Evolutionary conservation across 192 early-diverging fungal genomes (phyloP).

Genomic region (Jimgerdemannia lactiflua): DNA sequence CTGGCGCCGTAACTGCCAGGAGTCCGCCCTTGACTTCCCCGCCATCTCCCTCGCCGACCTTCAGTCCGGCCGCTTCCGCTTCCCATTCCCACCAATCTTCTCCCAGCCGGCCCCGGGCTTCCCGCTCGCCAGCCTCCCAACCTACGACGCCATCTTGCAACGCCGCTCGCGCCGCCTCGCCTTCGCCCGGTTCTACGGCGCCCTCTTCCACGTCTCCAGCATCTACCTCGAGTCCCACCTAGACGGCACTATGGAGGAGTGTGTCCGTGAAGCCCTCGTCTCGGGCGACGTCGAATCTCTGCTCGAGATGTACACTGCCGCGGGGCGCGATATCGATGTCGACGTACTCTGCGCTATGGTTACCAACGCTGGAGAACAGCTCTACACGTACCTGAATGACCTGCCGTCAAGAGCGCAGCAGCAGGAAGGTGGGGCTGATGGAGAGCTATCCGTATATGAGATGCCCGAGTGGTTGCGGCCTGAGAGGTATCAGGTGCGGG

Average conservation of each 20-base stretch:
- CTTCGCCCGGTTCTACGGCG: conserved; percentile 31
- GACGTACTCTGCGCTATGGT: conserved; percentile 30
- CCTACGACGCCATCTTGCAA: neutral
- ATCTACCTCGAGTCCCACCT: conserved; percentile 32
- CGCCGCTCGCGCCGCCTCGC: conserved; percentile 5
- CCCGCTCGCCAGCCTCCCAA: neutral
- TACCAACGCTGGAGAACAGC: conserved; percentile 24
- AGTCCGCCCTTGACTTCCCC: neutral
- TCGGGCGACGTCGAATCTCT: conserved; percentile 27
- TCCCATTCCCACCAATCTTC: neutral
- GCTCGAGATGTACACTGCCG: conserved; percentile 20
- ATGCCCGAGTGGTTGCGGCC: conserved; percentile 35
- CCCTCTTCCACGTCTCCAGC: conserved; percentile 26
- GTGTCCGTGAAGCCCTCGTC: conserved; percentile 29
- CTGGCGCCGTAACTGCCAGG: conserved; percentile 25
- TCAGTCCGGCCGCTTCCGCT: neutral
- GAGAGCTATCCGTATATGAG: conserved; percentile 1
- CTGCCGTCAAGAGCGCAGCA: conserved; percentile 14
- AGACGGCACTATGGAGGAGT: conserved; percentile 34
- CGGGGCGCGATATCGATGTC: conserved; percentile 19
- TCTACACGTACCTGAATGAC: conserved; percentile 21
- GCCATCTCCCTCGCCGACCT: neutral
- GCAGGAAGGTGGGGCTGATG: conserved; percentile 1
- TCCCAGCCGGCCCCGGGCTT: neutral
- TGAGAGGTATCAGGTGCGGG: conserved; percentile 26